Percentiles rank a stretch among this genome's conserved stretches.
Conservation (phyloP, 805 yeast species). For the Crinitomyces ghanaensis region DNA sequence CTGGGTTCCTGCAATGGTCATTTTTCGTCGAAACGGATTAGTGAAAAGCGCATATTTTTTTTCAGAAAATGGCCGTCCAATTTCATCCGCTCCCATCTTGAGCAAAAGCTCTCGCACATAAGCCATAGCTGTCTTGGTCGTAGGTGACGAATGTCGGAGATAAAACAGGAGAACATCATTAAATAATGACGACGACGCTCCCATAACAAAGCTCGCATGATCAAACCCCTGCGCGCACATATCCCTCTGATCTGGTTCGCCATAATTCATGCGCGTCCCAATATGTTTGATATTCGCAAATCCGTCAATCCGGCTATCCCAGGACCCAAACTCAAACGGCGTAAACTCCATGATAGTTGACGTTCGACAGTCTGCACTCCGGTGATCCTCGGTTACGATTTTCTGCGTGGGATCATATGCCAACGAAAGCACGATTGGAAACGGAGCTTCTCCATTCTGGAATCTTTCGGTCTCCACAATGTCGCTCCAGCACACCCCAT, state of each 20-base stretch:
- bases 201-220: conserved; percentile 70
- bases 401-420: conserved; percentile 27
- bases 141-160: conserved; percentile 2
- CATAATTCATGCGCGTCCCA: conserved; percentile 53
- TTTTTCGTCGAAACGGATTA: conserved; percentile 7
- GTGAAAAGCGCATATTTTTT: conserved; percentile 9
- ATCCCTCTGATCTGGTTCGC: conserved; percentile 23
- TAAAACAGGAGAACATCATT: conserved; percentile 39
- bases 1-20: too few relatives aligned
- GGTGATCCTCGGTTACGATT: too few relatives aligned
- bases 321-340: conserved; percentile 70
- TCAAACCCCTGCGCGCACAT: conserved; percentile 43
- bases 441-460: conserved; percentile 47
- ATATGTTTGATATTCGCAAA: conserved; percentile 56
- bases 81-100: background rate
- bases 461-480: conserved; percentile 47
- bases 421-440: conserved; percentile 38
- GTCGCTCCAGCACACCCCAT: conserved; percentile 40
- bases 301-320: conserved; percentile 63
- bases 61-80: conserved; percentile 1
- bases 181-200: conserved; percentile 73
- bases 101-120: conserved; percentile 1
- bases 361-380: too few relatives aligned
- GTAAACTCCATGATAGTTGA: conserved; percentile 36
- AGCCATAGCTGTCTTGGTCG: background rate